Conservation (phyloP, 2,329 filamentous ascomycete genomes). For the Emergomyces pasteurianus region DNA sequence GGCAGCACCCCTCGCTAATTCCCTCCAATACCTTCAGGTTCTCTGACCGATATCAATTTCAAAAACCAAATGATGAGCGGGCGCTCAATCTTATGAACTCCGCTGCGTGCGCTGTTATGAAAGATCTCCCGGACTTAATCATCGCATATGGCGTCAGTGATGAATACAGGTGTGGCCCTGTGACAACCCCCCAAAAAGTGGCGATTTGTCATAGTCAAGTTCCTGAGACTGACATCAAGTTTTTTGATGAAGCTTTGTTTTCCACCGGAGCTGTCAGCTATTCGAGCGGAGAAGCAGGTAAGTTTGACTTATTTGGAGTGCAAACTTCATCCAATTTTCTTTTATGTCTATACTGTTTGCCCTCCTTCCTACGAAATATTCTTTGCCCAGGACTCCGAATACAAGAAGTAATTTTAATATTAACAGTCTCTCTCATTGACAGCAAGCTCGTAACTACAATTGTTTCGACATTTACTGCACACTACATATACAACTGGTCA, state of each 20-base stretch:
- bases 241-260: conserved; percentile 55
- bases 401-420: neutral
- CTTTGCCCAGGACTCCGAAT: neutral
- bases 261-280: conserved; percentile 67
- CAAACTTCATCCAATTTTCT: neutral
- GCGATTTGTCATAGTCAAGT: neutral
- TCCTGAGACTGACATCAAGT: neutral
- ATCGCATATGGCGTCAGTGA: conserved; percentile 91
- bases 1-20: neutral
- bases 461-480: conserved; percentile 84
- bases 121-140: conserved; percentile 70
- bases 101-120: conserved; percentile 73
- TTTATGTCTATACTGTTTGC: neutral
- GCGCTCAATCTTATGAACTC: conserved; percentile 91
- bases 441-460: conserved; percentile 88
- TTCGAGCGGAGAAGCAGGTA: conserved; percentile 79
- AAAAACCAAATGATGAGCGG: conserved; percentile 82
- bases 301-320: neutral
- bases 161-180: conserved; percentile 52
- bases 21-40: conserved; percentile 50
- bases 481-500: conserved; percentile 75
- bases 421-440: neutral
- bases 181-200: neutral
- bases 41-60: conserved; percentile 69
- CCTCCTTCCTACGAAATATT: neutral